These are phyloP conservation scores for Mortierella alpina DNA, from an alignment of 192 early-diverging fungal species.

Conservation along the genomic window DNA sequence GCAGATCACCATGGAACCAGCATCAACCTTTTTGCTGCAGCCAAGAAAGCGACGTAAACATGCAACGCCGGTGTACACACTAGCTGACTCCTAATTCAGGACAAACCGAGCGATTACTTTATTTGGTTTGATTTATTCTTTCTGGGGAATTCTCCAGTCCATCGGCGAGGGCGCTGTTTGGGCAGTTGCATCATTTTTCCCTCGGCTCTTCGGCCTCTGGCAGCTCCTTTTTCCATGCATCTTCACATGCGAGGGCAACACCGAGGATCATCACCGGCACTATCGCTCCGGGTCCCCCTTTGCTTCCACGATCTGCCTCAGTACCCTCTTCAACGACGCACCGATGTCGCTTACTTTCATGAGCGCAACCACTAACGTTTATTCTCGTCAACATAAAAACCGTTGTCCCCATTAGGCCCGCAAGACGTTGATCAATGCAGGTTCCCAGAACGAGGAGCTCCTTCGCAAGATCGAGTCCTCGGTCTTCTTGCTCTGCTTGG, in stretches of 20 bases:
- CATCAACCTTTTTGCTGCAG: too few species aligned
- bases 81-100: slow-evolving; percentile 27
- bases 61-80: not conserved
- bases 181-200: slow-evolving; percentile 3
- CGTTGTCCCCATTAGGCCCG: slow-evolving; percentile 57
- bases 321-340: not conserved
- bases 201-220: not conserved
- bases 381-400: not conserved
- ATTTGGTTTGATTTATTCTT: slow-evolving; percentile 20
- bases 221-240: not conserved
- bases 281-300: too few species aligned
- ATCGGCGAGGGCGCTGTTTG: slow-evolving; percentile 41
- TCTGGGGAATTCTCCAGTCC: not conserved
- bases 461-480: slow-evolving; percentile 89
- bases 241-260: not conserved
- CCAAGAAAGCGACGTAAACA: not conserved
- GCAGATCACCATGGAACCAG: too few species aligned
- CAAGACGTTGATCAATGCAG: slow-evolving; percentile 69
- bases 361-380: not conserved
- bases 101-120: slow-evolving; percentile 41
- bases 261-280: too few species aligned
- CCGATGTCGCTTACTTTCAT: not conserved
- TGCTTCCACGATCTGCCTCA: not conserved
- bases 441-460: slow-evolving; percentile 75
- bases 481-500: slow-evolving; percentile 91